phyloP scores from a whole-genome alignment of 768 basidiomycete species.

The Goffeauzyma gilvescens region DNA sequence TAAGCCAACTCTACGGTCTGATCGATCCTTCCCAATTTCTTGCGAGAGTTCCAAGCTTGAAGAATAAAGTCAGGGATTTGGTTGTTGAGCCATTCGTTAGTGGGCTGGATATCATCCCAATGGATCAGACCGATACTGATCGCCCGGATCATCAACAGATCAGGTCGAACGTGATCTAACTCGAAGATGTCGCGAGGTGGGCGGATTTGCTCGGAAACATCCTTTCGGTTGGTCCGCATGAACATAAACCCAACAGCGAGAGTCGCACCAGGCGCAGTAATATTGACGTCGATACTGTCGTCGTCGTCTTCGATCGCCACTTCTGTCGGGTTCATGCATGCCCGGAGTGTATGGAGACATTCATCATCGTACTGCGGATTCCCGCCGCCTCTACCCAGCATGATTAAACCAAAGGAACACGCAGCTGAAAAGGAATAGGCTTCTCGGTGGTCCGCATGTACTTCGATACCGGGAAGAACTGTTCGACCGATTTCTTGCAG shows the following conservation, averaged over 20 bases:
- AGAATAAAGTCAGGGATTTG: constrained; percentile 55
- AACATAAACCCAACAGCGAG: constrained; percentile 86
- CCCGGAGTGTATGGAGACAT: constrained; percentile 47
- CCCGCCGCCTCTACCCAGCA: constrained; percentile 64
- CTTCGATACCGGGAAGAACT: constrained; percentile 60
- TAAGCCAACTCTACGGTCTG: constrained; percentile 72
- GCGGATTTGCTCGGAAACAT: constrained; percentile 66
- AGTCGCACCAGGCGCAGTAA: constrained; percentile 80
- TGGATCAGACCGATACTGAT: constrained; percentile 61
- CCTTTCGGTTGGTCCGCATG: constrained; percentile 59
- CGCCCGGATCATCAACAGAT: constrained; percentile 63
- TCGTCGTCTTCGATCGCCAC: constrained; percentile 33
- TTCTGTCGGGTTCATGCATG: constrained; percentile 59
- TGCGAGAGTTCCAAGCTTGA: constrained; percentile 39
- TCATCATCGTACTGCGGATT: constrained; percentile 57
- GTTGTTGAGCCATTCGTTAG: constrained; percentile 45
- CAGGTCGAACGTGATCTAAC: constrained; percentile 71
- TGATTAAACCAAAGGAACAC: constrained; percentile 85
- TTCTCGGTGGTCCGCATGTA: constrained; percentile 74
- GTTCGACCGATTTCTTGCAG: constrained; percentile 61
- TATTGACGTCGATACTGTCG: constrained; percentile 54
- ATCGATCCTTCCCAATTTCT: constrained; percentile 33
- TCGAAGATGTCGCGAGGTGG: constrained; percentile 64
- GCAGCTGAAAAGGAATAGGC: constrained; percentile 77
- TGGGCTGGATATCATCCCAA: constrained; percentile 61